phyloP scores from a whole-genome alignment of 1,284 basidiomycete species.

The Cystobasidium slooffiae region DNA sequence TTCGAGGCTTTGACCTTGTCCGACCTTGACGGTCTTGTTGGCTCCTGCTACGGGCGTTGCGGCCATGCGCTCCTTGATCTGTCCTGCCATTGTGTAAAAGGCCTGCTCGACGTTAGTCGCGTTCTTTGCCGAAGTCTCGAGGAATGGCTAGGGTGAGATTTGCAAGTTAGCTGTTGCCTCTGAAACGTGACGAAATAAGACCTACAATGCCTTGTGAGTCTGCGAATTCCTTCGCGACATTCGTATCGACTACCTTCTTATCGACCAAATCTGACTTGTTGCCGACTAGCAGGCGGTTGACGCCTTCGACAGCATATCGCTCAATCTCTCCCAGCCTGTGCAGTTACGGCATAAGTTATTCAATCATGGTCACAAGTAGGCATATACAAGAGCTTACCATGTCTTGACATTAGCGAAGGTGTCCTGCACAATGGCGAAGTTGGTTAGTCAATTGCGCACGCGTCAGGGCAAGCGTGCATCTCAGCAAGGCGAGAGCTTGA shows the following conservation, averaged over 20 bases:
- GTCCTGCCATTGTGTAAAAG: conserved; percentile 68
- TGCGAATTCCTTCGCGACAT: conserved; percentile 78
- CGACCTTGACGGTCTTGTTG: conserved; percentile 56
- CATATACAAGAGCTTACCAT: conserved; percentile 60
- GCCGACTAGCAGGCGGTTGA: conserved; percentile 96
- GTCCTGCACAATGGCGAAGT: conserved; percentile 63
- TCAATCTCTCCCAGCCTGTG: conserved; percentile 93
- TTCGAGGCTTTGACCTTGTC: conserved; percentile 36
- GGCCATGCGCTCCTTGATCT: conserved; percentile 73
- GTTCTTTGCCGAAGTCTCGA: conserved; percentile 60
- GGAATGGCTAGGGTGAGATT: conserved; percentile 55
- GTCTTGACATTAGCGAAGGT: conserved; percentile 99
- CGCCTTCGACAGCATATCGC: conserved; percentile 97
- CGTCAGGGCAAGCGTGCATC: background rate
- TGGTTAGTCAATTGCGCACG: conserved; percentile 8
- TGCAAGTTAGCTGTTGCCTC: conserved; percentile 3
- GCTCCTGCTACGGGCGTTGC: conserved; percentile 42
- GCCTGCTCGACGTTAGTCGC: conserved; percentile 61
- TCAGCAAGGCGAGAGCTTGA: background rate
- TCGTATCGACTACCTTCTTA: conserved; percentile 99
- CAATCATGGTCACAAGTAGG: no score
- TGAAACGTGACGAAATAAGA: background rate
- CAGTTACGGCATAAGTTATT: no score
- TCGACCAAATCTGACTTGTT: conserved; percentile 97
- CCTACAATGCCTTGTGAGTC: conserved; percentile 51